Base-by-base conservation (phyloP, 257 asterid species). In the Forsythia suspensa region DNA sequence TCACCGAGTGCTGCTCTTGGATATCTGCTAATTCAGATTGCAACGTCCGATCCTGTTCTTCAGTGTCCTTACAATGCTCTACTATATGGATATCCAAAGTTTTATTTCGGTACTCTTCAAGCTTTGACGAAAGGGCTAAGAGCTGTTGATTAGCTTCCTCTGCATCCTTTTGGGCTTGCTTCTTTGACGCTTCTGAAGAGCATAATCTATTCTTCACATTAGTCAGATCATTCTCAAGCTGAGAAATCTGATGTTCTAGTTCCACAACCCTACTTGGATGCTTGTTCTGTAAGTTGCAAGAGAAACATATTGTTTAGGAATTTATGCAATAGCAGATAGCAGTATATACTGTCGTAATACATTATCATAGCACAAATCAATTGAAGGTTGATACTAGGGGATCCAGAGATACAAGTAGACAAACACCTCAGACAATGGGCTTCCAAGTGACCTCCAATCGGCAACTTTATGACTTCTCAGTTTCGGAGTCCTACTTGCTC, bases 171-270 rank as follows among this genome's bases (percentile, higher is more conserved):
- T 84, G 85, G 5, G 94, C 97, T 84, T 87, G 94, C 80, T 90
- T 87, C 86, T 88, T 94, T 80, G 76, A 81, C 15, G 87, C 88
- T 86, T 96, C 97, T 0, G 98, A 83, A 46, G 91, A 88, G 87
- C 86, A 79, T 41, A 96, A 81, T 57, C 89, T 91, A 77, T 91
- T 94, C 87, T 90, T 92, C 36, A 91, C 92, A 42, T 41, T 82
- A 72, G 88, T 82, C 73, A 96, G 95, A 79, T 96, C 98, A 77
- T 87, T 88, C 87, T 94, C 94, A 9, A 96, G 97, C 84, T 87
- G 90, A 77, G 89, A 87, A 68, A 96, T 82, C 87, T 90, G 94
- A 43, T 80, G 76, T 88, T 96, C 98, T 66, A 93, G 90, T 48
- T 92, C 97, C 24, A 89, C 77, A 79, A 85, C 92, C 85, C 78